Base-by-base conservation (phyloP, 495 filamentous ascomycete genomes). In the Letharia columbiana region DNA sequence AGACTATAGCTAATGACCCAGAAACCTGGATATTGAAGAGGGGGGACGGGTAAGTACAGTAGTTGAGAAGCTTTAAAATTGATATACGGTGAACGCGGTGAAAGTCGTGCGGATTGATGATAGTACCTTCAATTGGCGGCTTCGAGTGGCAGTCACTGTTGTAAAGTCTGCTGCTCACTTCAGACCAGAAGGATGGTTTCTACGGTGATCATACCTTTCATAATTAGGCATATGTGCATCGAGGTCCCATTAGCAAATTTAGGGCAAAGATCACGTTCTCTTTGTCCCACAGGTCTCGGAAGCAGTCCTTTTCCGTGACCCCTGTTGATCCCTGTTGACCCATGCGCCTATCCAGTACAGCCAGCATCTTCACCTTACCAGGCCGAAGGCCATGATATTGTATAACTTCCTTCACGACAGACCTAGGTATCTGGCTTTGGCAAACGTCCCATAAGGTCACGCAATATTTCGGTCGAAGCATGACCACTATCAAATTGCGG, bases 221-320 rank as follows among this genome's bases (percentile, higher is more conserved):
- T 52, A 39, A 60, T 72, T 61, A 64, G 69, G 69, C 67, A 72
- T 58, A 67, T 57, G 64, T 68, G 69, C 71, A 68, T 72, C 71
- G 64, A 72, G 40, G 63, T 70, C 50, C 68, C 61, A 54, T 60
- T 40, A 42, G 31, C n/a, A 50, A 49, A 33, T 44, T 54, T 56
- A 50, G 59, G 31, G 23, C 41, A 62, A 20, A 5, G 57, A 61
- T 64, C 64, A 66, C 44, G 64, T 40, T 60, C 66, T 67, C 70
- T 72, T 69, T 69, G 67, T 72, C 45, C 67, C 33, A 39, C 49
- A 56, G 61, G 68, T 71, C 44, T 65, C 68, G 67, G 49, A 45
- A 60, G 45, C 57, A 42, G 71, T 61, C 56, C 35, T 39, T 50
- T 69, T 62, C 71, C 71, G 71, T 60, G 35, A 56, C 63, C 63